Percentiles rank a stretch among this genome's conserved stretches.
These are phyloP conservation scores for Aspergillus pseudoviridinutans DNA, from an alignment of 2,329 filamentous ascomycete species.

Conservation along the genomic window DNA sequence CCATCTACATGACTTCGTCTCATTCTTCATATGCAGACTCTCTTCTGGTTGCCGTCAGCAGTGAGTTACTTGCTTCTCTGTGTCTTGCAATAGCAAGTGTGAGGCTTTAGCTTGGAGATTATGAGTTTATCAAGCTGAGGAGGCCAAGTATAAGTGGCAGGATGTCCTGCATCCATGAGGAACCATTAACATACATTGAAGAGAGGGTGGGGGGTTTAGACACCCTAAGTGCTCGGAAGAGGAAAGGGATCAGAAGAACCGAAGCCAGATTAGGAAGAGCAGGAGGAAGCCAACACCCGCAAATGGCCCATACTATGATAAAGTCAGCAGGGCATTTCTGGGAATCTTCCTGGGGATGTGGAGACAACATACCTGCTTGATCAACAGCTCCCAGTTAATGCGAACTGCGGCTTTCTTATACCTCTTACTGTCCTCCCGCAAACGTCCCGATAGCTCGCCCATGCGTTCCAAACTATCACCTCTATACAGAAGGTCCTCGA, in stretches of 20 bases:
- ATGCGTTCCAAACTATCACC: conserved; percentile 94
- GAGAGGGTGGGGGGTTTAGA: conserved; percentile 17
- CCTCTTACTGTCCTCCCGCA: conserved; percentile 91
- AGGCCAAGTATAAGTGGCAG: conserved; percentile 8
- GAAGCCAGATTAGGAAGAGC: conserved; percentile 83
- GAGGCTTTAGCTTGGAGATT: neutral
- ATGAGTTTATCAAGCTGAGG: neutral
- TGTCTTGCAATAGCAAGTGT: neutral
- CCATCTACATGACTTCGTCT: neutral
- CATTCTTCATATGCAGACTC: neutral
- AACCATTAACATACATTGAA: conserved; percentile 36
- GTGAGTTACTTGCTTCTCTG: neutral
- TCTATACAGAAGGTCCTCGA: conserved; percentile 92
- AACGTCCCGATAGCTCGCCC: conserved; percentile 84
- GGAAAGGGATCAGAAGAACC: conserved; percentile 66
- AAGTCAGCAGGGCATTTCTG: conserved; percentile 18
- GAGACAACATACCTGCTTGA: conserved; percentile 67
- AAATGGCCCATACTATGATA: conserved; percentile 74
- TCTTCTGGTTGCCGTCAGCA: neutral
- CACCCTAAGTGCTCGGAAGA: conserved; percentile 5
- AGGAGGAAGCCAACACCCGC: conserved; percentile 77
- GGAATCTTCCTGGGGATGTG: neutral
- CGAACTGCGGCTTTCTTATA: conserved; percentile 87
- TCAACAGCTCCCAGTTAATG: conserved; percentile 95
- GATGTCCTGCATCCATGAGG: conserved; percentile 30